Evolutionary conservation across 495 filamentous ascomycete genomes (phyloP).

Genomic region (Beverwykella pulmonaria): DNA sequence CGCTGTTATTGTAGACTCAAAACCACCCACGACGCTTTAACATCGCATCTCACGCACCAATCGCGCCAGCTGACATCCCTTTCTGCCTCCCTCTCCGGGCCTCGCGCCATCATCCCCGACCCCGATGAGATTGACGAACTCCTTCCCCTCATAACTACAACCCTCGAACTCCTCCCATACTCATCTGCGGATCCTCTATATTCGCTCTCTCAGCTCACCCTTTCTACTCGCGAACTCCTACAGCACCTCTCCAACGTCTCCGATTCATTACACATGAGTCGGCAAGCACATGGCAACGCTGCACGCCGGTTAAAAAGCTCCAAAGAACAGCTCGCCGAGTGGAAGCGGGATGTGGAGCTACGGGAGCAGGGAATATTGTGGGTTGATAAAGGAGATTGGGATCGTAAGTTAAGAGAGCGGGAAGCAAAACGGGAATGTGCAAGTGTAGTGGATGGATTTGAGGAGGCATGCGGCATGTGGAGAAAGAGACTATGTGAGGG

Average conservation of each 20-base stretch:
- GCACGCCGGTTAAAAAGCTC: slow-evolving; percentile 73
- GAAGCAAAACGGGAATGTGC: slow-evolving; percentile 78
- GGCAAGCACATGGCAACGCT: slow-evolving; percentile 80
- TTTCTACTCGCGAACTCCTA: slow-evolving; percentile 74
- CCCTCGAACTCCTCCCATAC: slow-evolving; percentile 52
- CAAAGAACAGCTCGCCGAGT: slow-evolving; percentile 78
- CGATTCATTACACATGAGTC: slow-evolving; percentile 93
- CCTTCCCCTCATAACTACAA: slow-evolving; percentile 56
- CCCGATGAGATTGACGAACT: slow-evolving; percentile 50
- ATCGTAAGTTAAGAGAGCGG: slow-evolving; percentile 68
- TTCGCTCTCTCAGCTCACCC: slow-evolving; percentile 75
- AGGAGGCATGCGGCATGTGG: slow-evolving; percentile 74
- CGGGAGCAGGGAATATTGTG: slow-evolving; percentile 78
- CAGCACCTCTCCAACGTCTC: slow-evolving; percentile 79
- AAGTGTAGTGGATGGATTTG: slow-evolving; percentile 89
- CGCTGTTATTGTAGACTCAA: slow-evolving; percentile 63
- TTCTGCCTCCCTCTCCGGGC: slow-evolving; percentile 66
- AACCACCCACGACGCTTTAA: slow-evolving; percentile 82
- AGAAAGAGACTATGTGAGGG: slow-evolving; percentile 54
- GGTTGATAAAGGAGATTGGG: slow-evolving; percentile 80
- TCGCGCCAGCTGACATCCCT: slow-evolving; percentile 80
- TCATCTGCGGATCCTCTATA: slow-evolving; percentile 71
- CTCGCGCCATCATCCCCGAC: slow-evolving; percentile 57
- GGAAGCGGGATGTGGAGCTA: slow-evolving; percentile 77
- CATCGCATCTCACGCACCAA: slow-evolving; percentile 82